phyloP scores from a whole-genome alignment of 78 protist species.

The Guillardia theta region DNA sequence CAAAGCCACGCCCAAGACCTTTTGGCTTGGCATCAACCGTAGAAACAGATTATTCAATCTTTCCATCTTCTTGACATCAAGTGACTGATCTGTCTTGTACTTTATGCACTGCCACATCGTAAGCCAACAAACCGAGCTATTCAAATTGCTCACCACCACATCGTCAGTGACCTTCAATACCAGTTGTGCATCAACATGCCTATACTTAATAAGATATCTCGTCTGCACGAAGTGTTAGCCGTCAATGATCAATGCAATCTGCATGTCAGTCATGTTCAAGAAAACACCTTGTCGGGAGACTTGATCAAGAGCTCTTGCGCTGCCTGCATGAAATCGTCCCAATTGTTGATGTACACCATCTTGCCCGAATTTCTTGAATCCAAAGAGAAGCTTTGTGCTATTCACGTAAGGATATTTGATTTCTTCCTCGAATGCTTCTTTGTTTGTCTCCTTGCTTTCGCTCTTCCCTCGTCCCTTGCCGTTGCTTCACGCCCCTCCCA shows the following conservation, averaged over 20 bases:
- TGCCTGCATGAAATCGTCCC: background rate
- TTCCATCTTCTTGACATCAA: conserved; percentile 19
- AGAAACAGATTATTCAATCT: background rate
- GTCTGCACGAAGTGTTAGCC: background rate
- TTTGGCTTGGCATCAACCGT: background rate
- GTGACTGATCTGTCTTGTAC: conserved; percentile 13
- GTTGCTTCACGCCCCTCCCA: too few relatives aligned
- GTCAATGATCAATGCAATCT: background rate
- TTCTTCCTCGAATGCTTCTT: too few relatives aligned
- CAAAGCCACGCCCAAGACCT: too few relatives aligned
- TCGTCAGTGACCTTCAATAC: conserved; percentile 46
- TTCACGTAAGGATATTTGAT: too few relatives aligned
- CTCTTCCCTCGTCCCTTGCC: too few relatives aligned
- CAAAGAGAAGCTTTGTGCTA: too few relatives aligned
- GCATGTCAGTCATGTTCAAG: background rate
- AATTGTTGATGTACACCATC: background rate
- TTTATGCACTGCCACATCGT: background rate
- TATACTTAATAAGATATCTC: conserved; percentile 5
- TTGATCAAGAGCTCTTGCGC: background rate
- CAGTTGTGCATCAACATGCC: background rate
- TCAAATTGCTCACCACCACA: background rate
- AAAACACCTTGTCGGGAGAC: background rate
- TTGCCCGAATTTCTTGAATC: too few relatives aligned
- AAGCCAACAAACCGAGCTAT: background rate
- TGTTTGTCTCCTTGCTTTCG: too few relatives aligned